Evolutionary conservation across 768 basidiomycete genomes (phyloP), one percentile per base, ranked within the genome.

Genomic region (Boletellus emodensis): DNA sequence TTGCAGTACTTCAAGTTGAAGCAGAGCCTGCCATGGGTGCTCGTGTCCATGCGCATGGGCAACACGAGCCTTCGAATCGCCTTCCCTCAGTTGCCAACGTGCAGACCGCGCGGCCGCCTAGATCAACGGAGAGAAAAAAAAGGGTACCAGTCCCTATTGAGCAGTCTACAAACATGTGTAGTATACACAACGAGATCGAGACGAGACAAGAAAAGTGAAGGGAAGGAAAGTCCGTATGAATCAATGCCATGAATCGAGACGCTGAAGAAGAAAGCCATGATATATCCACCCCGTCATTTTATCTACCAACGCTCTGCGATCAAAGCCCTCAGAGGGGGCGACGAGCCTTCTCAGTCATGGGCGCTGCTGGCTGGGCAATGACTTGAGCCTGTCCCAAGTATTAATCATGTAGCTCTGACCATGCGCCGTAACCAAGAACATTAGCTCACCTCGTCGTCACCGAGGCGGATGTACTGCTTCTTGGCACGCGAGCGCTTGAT

Each of bases 361-460:
- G 50, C 15, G 63, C 57, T 37, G 18, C 44, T 6, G 56, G 51
- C 20, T 55, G 56, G 15, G 55, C 28, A 22, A 60, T 44, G 28
- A 58, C 54, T 14, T 51, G 63, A 15, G 65, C 56, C 58, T 56
- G 44, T 22, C 30, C 28, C 6, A 40, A 13, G 20, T 4, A 10
- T 63, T 32, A 55, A 48, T 53, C 26, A 44, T 33, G 40, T n/a
- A 28, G 44, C 33, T 48, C 51, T 41, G 33, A 40, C 26, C 46
- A 49, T 10, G 11, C 13, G 17, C 41, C 36, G 17, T 14, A 36
- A 39, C 32, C n/a, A 11, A 39, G 7, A 44, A 48, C 20, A 20
- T 18, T 17, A 17, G 42, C 69, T 64, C 48, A 70, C 71, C 69
- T 72, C 72, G 44, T 72, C 66, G 48, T 68, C 71, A 55, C 39